phyloP scores from a whole-genome alignment of 2,329 filamentous ascomycete genomes.

The Coleophoma eucalyptorum region DNA sequence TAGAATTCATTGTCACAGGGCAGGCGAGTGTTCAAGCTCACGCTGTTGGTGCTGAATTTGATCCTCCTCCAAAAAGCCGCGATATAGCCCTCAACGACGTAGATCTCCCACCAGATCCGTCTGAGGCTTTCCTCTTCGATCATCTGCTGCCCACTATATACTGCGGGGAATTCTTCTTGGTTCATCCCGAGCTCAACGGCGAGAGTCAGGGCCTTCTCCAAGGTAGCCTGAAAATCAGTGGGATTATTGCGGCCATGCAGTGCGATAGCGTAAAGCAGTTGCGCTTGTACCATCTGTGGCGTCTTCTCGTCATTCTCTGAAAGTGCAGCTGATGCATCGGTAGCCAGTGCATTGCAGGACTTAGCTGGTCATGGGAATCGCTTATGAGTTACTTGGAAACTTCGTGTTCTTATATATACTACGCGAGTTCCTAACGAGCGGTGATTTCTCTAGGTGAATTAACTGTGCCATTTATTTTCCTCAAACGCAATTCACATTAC shows the following conservation, averaged over 20 bases:
- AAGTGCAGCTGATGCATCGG: constrained; percentile 9
- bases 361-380: no score
- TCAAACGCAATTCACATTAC: no score
- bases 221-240: constrained; percentile 60
- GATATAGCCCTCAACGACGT: constrained; percentile 68
- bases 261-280: constrained; percentile 71
- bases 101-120: constrained; percentile 82
- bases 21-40: constrained; percentile 64
- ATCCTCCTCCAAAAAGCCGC: constrained; percentile 72
- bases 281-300: constrained; percentile 66
- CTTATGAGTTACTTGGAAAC: no score
- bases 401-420: no score
- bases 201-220: constrained; percentile 63
- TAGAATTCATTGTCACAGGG: constrained; percentile 79
- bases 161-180: constrained; percentile 58
- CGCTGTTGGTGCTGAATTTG: constrained; percentile 62
- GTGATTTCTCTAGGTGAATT: no score
- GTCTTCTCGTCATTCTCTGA: constrained; percentile 8
- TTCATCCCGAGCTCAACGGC: constrained; percentile 76
- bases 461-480: no score
- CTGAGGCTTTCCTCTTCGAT: constrained; percentile 78
- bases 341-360: constrained; percentile 4
- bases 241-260: constrained; percentile 74
- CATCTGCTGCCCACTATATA: constrained; percentile 58
- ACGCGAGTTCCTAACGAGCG: no score